Percentiles rank a stretch among this genome's conserved stretches.
Evolutionary conservation across 768 basidiomycete species (phyloP).

Genomic region (Amanita rubescens): DNA sequence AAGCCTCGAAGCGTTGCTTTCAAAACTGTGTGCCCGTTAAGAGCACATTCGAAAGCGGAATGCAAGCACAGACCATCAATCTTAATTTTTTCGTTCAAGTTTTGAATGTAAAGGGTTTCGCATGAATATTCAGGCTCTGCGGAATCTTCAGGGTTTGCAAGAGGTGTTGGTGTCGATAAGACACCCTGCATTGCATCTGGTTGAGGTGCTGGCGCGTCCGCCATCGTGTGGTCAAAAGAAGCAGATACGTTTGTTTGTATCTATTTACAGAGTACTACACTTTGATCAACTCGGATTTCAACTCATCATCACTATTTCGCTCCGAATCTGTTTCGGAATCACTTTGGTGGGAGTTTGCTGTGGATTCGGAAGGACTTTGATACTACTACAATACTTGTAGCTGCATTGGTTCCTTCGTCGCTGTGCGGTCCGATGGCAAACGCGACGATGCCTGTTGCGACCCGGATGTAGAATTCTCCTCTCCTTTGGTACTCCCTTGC

Average conservation of each 20-base stretch:
- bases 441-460: no score
- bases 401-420: no score
- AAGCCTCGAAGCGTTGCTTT: conserved; percentile 82
- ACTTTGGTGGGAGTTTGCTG: no score
- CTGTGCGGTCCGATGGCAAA: no score
- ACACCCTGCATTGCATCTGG: conserved; percentile 27
- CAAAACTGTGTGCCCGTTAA: conserved; percentile 45
- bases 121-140: conserved; percentile 42
- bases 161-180: conserved; percentile 10
- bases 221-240: conserved; percentile 11
- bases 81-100: conserved; percentile 92
- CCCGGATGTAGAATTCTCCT: no score
- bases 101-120: conserved; percentile 94
- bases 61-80: conserved; percentile 45
- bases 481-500: no score
- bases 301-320: no score
- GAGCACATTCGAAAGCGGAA: not conserved
- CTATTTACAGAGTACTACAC: conserved; percentile 10
- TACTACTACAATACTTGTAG: no score
- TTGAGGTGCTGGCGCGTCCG: conserved; percentile 17
- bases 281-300: conserved; percentile 9
- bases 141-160: not conserved
- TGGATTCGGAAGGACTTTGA: no score
- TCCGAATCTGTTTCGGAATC: no score
- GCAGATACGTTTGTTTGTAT: not conserved